phyloP scores from a whole-genome alignment of 78 protist genomes.

The Parvularia atlantis region DNA sequence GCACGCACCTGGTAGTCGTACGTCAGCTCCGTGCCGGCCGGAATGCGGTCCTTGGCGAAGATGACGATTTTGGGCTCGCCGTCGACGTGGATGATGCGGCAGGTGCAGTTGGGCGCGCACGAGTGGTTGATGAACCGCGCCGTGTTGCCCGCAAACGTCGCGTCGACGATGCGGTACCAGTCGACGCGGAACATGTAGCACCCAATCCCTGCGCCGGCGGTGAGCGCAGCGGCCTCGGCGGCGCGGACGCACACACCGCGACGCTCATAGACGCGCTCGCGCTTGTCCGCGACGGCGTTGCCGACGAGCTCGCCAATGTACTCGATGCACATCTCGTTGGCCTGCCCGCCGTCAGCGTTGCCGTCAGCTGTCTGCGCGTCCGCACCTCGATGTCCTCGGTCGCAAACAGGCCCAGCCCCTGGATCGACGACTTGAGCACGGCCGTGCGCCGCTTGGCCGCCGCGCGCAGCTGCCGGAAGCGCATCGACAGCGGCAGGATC shows the following conservation, averaged over 20 bases:
- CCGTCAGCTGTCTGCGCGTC: no score
- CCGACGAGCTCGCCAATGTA: slow-evolving; percentile 51
- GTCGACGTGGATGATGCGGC: slow-evolving; percentile 34
- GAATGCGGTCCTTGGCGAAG: slow-evolving; percentile 28
- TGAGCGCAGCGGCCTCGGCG: no score
- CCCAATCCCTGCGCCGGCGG: no score
- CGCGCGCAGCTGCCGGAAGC: not conserved
- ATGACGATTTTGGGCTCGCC: slow-evolving; percentile 45
- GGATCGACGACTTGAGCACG: slow-evolving; percentile 17
- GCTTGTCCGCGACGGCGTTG: not conserved
- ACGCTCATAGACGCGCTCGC: slow-evolving; percentile 15
- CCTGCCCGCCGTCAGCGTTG: no score
- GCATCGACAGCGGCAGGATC: not conserved
- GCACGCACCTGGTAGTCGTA: slow-evolving; percentile 58
- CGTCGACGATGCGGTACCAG: slow-evolving; percentile 39
- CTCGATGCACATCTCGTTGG: slow-evolving; percentile 55
- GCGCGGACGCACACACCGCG: no score
- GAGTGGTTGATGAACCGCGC: slow-evolving; percentile 83
- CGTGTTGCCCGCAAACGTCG: slow-evolving; percentile 52
- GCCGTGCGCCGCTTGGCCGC: not conserved
- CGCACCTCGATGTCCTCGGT: not conserved
- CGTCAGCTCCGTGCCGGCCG: slow-evolving; percentile 50
- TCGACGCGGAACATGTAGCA: slow-evolving; percentile 70
- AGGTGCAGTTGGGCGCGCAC: slow-evolving; percentile 71
- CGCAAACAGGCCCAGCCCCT: slow-evolving; percentile 54